These are phyloP conservation scores for Phragmites australis DNA, from an alignment of 176 grass and related monocot genomes.

Conservation along the genomic window DNA sequence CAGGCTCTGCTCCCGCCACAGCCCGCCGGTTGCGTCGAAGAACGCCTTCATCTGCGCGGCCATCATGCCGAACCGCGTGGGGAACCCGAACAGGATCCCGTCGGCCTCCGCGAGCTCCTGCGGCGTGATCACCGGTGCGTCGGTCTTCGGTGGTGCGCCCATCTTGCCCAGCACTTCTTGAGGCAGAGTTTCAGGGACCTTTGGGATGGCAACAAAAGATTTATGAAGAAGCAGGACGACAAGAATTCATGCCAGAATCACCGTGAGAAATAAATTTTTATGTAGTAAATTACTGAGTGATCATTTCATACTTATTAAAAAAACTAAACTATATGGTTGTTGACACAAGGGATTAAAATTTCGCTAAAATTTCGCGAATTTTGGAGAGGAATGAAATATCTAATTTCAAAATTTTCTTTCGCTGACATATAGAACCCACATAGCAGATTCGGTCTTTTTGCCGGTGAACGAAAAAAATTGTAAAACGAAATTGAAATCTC, in stretches of 20 bases:
- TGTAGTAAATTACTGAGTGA: no score
- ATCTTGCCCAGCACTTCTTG: constrained; percentile 68
- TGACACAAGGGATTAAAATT: no score
- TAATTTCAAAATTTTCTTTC: no score
- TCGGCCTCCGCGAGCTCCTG: constrained; percentile 54
- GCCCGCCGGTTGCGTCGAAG: constrained; percentile 48
- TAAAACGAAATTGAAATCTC: no score
- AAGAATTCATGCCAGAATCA: background rate
- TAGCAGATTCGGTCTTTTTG: no score
- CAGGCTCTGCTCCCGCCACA: constrained; percentile 61
- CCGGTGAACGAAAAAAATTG: no score
- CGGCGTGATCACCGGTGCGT: constrained; percentile 38
- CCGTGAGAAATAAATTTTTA: background rate
- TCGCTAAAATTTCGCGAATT: no score
- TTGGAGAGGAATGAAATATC: no score
- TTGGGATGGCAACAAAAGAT: background rate
- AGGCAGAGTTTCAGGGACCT: constrained; percentile 57
- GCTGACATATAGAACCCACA: no score
- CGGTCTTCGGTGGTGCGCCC: constrained; percentile 62
- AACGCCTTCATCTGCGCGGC: constrained; percentile 54
- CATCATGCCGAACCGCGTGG: constrained; percentile 65
- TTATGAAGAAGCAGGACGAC: background rate
- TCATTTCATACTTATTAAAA: no score
- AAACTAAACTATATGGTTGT: no score
- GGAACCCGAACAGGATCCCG: constrained; percentile 56